Conservation (phyloP, 352 stramenopile genomes). For the Globisporangium camurandrum region DNA sequence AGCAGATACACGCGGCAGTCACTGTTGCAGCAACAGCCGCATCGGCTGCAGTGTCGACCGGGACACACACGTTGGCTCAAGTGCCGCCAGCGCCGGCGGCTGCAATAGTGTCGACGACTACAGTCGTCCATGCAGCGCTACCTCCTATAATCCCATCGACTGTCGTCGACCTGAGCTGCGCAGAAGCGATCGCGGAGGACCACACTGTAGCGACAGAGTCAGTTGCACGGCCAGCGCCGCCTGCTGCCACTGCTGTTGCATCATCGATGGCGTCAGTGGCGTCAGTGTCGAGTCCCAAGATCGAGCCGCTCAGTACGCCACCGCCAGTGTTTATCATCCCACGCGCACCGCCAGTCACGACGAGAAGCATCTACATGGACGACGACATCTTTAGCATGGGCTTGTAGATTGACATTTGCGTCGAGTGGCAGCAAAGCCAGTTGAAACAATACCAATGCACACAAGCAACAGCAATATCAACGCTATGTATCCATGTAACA, state of each 20-base stretch:
- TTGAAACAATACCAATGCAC: not conserved
- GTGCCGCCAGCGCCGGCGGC: not conserved
- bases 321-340: no score
- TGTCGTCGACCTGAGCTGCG: conserved; percentile 21
- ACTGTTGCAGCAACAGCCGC: conserved; percentile 1
- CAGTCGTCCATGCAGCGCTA: no score
- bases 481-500: not conserved
- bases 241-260: not conserved
- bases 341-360: no score
- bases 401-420: conserved; percentile 25
- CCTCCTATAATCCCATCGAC: not conserved
- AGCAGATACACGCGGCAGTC: not conserved
- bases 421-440: not conserved
- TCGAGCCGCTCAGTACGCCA: no score
- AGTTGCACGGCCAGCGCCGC: not conserved
- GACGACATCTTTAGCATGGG: conserved; percentile 81
- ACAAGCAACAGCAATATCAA: no score
- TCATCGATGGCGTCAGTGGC: not conserved
- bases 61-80: conserved; percentile 2
- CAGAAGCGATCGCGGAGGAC: conserved; percentile 37
- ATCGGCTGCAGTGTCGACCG: conserved; percentile 14
- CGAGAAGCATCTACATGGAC: conserved; percentile 17
- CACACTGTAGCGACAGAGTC: not conserved
- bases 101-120: conserved; percentile 3
- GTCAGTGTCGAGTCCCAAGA: not conserved